Percentiles rank a stretch among this genome's conserved stretches.
Conservation (phyloP, 2,329 filamentous ascomycete genomes). For the Paraconiothyrium brasiliense region DNA sequence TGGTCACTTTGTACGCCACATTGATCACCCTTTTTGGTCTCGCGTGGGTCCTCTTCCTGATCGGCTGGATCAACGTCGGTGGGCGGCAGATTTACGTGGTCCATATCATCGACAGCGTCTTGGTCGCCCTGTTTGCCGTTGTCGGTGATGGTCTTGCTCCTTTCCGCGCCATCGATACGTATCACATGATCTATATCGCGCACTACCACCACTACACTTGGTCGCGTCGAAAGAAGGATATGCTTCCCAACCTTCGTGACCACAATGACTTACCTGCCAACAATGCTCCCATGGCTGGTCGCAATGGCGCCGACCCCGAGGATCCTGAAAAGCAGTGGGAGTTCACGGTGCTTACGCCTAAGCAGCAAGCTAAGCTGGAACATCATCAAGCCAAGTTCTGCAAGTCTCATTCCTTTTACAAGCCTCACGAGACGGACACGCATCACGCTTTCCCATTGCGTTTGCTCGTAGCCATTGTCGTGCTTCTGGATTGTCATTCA, state of each 20-base stretch:
- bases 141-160: constrained; percentile 71
- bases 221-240: constrained; percentile 69
- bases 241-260: constrained; percentile 70
- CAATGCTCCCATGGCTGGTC: constrained; percentile 56
- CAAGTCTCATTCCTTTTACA: constrained; percentile 88
- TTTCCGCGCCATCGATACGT: constrained; percentile 82
- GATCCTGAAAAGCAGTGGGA: constrained; percentile 53
- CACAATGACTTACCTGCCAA: constrained; percentile 71
- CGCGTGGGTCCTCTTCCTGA: constrained; percentile 90
- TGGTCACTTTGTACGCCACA: constrained; percentile 83
- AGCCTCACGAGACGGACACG: constrained; percentile 84
- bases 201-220: constrained; percentile 75
- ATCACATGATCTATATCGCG: constrained; percentile 85
- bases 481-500: constrained; percentile 81
- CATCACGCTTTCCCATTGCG: constrained; percentile 81
- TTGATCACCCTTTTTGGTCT: constrained; percentile 86
- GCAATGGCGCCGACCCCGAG: constrained; percentile 47
- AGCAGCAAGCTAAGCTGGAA: constrained; percentile 74
- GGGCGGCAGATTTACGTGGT: constrained; percentile 70
- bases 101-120: constrained; percentile 64
- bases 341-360: constrained; percentile 68
- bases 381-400: constrained; percentile 83
- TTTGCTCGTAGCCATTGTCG: constrained; percentile 78
- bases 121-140: constrained; percentile 71
- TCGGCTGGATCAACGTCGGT: constrained; percentile 87